Base-by-base conservation (phyloP, 1,139 yeast genomes). In the Geotrichum restrictum region DNA sequence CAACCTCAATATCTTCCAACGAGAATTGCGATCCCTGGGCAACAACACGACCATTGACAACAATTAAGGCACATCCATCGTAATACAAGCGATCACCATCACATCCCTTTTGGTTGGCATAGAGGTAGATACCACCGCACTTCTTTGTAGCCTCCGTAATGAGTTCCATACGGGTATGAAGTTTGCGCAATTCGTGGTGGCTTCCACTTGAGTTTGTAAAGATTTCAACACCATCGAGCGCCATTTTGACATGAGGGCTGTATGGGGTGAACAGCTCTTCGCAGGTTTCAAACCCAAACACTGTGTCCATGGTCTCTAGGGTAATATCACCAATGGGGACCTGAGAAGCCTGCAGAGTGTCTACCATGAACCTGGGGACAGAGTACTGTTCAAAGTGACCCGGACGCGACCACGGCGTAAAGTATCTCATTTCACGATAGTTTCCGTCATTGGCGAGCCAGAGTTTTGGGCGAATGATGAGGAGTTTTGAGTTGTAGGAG, bases 371-470 rank as follows among this genome's bases (percentile, higher is more conserved):
- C 51, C 82, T 76, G 2, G 98, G 98, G 57, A 94, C 75, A 38
- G 78, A 74, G 62, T 77, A 85, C 41, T 77, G 76, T 68, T 93
- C 98, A 48, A 81, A 83, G 60, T 82, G 78, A 61, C 83, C 81
- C 8, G 91, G 81, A 52, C 86, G 78, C 62, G 81, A 76, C 98
- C 98, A 93, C 13, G 98, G 96, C 0, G 96, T 88, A 68, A 93
- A 93, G 68, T 83, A 89, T 61, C 99, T 78, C 98, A 93, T 91
- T 69, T 93, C 99, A 50, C 98, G 79, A 71, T 94, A 93, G 66
- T 93, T 93, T 1, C 99, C 99, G 71, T 93, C 98, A 67, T 93
- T 94, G 19, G 98, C 98, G 51, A 94, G 76, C 78, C 88, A 84
- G 45, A 93, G 68, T 66, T 93, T 93, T 24, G 99, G 99, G 64